Conservation (phyloP, 805 yeast genomes). For the Priceomyces melissophilus region DNA sequence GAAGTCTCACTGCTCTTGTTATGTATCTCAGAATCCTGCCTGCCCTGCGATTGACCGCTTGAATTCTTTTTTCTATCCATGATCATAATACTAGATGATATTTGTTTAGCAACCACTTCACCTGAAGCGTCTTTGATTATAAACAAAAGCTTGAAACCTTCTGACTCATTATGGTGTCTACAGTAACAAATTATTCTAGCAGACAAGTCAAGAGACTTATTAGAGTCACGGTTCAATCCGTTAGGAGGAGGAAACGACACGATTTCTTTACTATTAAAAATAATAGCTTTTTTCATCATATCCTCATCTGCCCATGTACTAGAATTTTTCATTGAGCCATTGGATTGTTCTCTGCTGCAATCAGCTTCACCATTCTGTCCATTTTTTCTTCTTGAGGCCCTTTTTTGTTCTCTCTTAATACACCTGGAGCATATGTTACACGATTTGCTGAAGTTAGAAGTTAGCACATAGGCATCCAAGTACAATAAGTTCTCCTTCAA, state of each 20-base stretch:
- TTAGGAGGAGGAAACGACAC: conserved; percentile 66
- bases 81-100: conserved; percentile 77
- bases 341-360: conserved; percentile 5
- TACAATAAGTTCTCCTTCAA: conserved; percentile 54
- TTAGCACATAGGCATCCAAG: conserved; percentile 78
- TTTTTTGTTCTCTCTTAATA: conserved; percentile 86
- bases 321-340: conserved; percentile 44
- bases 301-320: conserved; percentile 74
- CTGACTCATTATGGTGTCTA: conserved; percentile 87
- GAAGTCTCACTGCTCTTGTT: conserved; percentile 10
- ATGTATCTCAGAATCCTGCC: conserved; percentile 10
- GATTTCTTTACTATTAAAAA: conserved; percentile 88
- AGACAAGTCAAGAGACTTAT: conserved; percentile 45
- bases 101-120: conserved; percentile 64
- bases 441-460: conserved; percentile 44
- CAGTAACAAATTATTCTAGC: conserved; percentile 93
- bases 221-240: conserved; percentile 28
- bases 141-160: conserved; percentile 75
- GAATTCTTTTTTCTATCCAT: conserved; percentile 87
- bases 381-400: conserved; percentile 88
- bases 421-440: conserved; percentile 86
- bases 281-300: conserved; percentile 75
- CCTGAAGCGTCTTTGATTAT: conserved; percentile 61
- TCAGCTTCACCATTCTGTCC: conserved; percentile 30
- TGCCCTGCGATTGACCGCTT: conserved; percentile 12